These are phyloP conservation scores for Mycena capillaripes DNA, from an alignment of 768 basidiomycete species.

Conservation along the genomic window DNA sequence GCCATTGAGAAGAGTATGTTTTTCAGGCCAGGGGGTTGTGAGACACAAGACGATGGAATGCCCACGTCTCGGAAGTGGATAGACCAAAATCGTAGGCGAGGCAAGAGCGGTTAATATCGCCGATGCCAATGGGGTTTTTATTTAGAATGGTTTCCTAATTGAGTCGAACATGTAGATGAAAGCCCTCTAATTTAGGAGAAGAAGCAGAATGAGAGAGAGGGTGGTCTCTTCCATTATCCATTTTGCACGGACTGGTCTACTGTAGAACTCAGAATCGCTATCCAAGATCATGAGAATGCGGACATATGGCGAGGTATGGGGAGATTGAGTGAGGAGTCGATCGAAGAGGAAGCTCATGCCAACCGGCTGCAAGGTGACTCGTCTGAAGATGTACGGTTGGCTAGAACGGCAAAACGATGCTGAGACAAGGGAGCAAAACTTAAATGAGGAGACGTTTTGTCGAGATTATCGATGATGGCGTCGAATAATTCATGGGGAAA, in stretches of 20 bases:
- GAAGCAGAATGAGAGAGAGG: neutral
- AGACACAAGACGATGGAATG: neutral
- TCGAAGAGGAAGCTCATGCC: neutral
- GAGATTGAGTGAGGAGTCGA: neutral
- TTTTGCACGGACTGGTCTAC: neutral
- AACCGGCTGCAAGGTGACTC: neutral
- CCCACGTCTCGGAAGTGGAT: conserved; percentile 3
- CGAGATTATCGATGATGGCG: neutral
- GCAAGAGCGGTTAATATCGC: neutral
- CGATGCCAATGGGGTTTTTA: neutral
- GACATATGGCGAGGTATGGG: neutral
- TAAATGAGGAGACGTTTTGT: neutral
- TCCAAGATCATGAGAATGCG: conserved; percentile 3
- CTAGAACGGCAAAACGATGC: neutral
- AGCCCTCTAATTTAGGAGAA: neutral
- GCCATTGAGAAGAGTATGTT: neutral
- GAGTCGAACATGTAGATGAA: neutral
- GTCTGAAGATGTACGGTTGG: neutral
- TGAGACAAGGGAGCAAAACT: neutral
- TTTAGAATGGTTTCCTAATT: neutral
- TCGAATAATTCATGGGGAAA: conserved; percentile 6
- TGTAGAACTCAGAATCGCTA: neutral
- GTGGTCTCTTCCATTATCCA: neutral
- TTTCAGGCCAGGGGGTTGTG: neutral
- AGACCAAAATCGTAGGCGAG: neutral